phyloP scores from a whole-genome alignment of 108 stramenopile species.

The Chaetoceros tenuissimus region DNA sequence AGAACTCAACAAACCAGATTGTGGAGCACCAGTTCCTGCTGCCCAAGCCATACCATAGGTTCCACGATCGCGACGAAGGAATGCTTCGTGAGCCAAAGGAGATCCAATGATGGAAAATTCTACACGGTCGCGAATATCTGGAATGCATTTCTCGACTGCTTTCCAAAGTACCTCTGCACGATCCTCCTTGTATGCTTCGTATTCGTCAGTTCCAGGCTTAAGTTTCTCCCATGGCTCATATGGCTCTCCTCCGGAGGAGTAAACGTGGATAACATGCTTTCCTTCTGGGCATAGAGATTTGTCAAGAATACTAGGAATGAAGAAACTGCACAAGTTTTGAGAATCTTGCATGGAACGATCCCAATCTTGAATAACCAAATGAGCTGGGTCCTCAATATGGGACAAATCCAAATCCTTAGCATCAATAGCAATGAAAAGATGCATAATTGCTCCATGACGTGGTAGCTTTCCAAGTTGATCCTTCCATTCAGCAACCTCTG shows the following conservation, averaged over 20 bases:
- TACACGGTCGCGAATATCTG: conserved; percentile 80
- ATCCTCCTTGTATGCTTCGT: conserved; percentile 89
- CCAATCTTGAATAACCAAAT: conserved; percentile 89
- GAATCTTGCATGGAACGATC: conserved; percentile 84
- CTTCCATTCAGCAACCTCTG: conserved; percentile 61
- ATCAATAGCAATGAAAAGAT: conserved; percentile 82
- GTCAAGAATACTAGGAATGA: conserved; percentile 86
- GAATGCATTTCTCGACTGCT: conserved; percentile 89
- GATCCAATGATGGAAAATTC: conserved; percentile 91
- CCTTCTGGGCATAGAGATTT: conserved; percentile 84
- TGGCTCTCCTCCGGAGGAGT: conserved; percentile 89
- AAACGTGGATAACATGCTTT: conserved; percentile 93
- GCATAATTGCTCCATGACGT: conserved; percentile 84
- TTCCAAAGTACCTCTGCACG: conserved; percentile 81
- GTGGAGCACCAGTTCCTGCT: conserved; percentile 85
- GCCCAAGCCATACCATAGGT: conserved; percentile 95
- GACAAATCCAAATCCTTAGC: conserved; percentile 73
- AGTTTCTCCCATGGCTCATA: conserved; percentile 94
- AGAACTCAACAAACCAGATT: conserved; percentile 66
- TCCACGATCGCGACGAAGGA: conserved; percentile 83
- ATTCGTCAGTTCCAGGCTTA: conserved; percentile 68
- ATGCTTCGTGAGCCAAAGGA: conserved; percentile 92
- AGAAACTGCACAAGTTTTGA: conserved; percentile 84
- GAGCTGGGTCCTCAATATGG: conserved; percentile 83
- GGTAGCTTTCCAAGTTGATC: conserved; percentile 69